Evolutionary conservation across 2,329 filamentous ascomycete genomes (phyloP).

Genomic region (Juglanconis juglandina): DNA sequence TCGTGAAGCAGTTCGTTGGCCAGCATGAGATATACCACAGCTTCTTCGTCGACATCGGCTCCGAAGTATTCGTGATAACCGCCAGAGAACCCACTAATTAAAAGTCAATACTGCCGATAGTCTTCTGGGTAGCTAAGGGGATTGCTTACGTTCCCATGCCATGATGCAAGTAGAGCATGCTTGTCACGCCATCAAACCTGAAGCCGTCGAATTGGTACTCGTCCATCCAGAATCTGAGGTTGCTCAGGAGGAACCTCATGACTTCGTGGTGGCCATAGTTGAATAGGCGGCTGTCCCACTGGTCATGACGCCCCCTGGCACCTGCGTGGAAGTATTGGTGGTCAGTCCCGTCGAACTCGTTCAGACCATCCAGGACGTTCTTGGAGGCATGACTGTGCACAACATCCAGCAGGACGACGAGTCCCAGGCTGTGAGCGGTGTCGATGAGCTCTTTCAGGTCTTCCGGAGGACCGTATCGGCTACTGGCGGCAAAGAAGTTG

Average conservation of each 20-base stretch:
- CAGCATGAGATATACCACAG: slow-evolving; percentile 90
- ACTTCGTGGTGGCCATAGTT: slow-evolving; percentile 97
- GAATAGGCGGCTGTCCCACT: slow-evolving; percentile 96
- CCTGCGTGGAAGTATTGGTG: slow-evolving; percentile 95
- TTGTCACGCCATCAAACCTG: slow-evolving; percentile 95
- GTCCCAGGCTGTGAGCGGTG: slow-evolving; percentile 84
- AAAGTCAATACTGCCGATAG: slow-evolving; percentile 23
- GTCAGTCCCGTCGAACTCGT: slow-evolving; percentile 92
- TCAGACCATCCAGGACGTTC: slow-evolving; percentile 91
- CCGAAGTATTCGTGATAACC: slow-evolving; percentile 99
- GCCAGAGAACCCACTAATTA: slow-evolving; percentile 82
- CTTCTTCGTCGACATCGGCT: slow-evolving; percentile 82
- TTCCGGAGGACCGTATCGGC: slow-evolving; percentile 88
- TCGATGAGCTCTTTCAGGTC: slow-evolving; percentile 96
- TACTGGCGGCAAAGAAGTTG: slow-evolving; percentile 97
- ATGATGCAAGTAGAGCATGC: slow-evolving; percentile 95
- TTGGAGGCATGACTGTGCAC: slow-evolving; percentile 98
- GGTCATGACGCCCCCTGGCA: slow-evolving; percentile 77
- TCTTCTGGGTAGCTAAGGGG: background rate
- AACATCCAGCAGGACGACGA: slow-evolving; percentile 88
- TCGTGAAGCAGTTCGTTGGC: slow-evolving; percentile 93
- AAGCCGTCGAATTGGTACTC: slow-evolving; percentile 97
- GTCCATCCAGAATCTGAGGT: slow-evolving; percentile 98
- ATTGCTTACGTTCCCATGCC: slow-evolving; percentile 85
- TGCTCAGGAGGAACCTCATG: slow-evolving; percentile 90